Conservation (phyloP, 2,329 filamentous ascomycete species). For the Escovopsis sp. region DNA sequence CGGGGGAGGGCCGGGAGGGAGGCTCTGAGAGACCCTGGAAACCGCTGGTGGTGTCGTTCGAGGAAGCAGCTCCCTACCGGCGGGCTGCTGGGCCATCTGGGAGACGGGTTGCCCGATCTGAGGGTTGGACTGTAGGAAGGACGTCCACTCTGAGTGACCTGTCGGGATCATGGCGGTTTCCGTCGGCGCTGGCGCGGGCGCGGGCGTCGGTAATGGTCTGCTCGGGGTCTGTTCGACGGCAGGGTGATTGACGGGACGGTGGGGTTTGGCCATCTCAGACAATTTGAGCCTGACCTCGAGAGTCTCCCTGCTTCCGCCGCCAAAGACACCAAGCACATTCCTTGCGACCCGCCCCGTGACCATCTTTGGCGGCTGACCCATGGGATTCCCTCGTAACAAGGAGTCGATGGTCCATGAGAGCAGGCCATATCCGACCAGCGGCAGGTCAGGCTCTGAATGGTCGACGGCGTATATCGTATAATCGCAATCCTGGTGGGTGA, state of each 20-base stretch:
- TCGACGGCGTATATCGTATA: constrained; percentile 97
- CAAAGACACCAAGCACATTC: constrained; percentile 72
- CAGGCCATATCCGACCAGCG: constrained; percentile 90
- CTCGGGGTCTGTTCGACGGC: not conserved
- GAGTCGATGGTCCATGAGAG: constrained; percentile 63
- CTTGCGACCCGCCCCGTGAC: constrained; percentile 85
- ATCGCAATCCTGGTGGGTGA: constrained; percentile 55
- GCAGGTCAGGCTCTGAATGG: constrained; percentile 87
- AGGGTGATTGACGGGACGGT: constrained; percentile 15
- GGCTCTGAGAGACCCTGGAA: constrained; percentile 6
- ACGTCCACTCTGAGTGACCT: constrained; percentile 64
- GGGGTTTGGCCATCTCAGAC: constrained; percentile 54
- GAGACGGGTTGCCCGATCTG: constrained; percentile 24
- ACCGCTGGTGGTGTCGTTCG: constrained; percentile 23
- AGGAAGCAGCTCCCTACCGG: constrained; percentile 11
- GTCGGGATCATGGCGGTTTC: constrained; percentile 30
- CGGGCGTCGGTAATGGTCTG: too few relatives aligned
- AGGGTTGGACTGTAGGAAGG: constrained; percentile 60
- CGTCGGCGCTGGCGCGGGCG: constrained; percentile 8
- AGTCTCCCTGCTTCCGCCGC: constrained; percentile 70
- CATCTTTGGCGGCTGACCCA: constrained; percentile 49
- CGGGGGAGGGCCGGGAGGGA: constrained; percentile 12
- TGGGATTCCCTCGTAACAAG: constrained; percentile 20
- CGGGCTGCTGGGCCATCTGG: not conserved
- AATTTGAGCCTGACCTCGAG: constrained; percentile 86